Percentiles rank a stretch among this genome's conserved stretches.
phyloP scores from a whole-genome alignment of 495 filamentous ascomycete species.

The Tuber magnatum region DNA sequence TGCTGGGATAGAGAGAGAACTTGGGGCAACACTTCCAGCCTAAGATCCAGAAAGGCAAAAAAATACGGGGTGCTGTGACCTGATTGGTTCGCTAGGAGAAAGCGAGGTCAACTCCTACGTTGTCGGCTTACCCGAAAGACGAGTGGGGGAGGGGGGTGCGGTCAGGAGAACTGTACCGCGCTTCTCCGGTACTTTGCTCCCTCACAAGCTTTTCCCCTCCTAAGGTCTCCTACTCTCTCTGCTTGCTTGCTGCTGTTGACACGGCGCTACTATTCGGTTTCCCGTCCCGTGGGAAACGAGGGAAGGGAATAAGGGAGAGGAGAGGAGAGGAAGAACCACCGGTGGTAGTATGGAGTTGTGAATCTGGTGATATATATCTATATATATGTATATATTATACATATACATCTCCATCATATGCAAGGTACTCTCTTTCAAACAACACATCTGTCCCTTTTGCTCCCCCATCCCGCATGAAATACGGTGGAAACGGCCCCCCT shows the following conservation, averaged over 20 bases:
- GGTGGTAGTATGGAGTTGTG: background rate
- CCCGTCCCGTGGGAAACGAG: background rate
- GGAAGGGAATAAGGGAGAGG: background rate
- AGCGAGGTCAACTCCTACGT: background rate
- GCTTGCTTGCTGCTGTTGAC: background rate
- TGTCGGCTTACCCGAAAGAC: background rate
- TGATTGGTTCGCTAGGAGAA: background rate
- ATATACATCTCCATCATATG: background rate
- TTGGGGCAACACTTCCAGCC: background rate
- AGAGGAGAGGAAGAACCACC: background rate
- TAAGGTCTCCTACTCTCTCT: background rate
- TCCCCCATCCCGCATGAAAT: background rate
- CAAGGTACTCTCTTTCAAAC: background rate
- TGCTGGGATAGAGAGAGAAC: background rate
- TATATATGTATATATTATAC: background rate
- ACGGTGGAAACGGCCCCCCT: background rate
- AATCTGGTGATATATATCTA: background rate
- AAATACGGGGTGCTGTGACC: background rate
- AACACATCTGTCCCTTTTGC: background rate
- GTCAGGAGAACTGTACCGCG: background rate
- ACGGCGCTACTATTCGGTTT: background rate
- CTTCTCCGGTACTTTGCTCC: background rate
- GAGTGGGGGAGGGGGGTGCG: background rate
- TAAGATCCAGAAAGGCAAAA: conserved; percentile 1
- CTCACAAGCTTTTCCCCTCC: background rate